phyloP scores from a whole-genome alignment of 345 rosid genomes.

The Hypericum androsaemum region DNA sequence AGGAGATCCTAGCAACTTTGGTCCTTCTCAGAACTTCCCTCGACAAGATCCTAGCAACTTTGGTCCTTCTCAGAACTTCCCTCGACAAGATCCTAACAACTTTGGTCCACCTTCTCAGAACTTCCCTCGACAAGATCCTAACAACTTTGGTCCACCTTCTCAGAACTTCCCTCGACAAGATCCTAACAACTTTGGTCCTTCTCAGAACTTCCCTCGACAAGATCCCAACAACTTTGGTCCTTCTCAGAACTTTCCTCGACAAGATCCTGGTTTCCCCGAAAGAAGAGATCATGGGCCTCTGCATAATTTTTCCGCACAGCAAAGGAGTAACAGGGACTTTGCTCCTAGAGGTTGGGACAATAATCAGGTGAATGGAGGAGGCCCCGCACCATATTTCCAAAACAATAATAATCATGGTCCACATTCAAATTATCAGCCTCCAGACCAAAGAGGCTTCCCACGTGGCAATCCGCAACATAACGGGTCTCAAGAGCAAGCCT shows the following conservation, averaged over 20 bases:
- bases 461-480: background rate
- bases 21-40: slow-evolving; percentile 37
- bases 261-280: background rate
- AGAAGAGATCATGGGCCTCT: slow-evolving; percentile 1
- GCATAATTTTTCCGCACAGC: background rate
- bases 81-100: slow-evolving; percentile 3
- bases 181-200: slow-evolving; percentile 3
- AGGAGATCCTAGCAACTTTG: slow-evolving; percentile 36
- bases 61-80: background rate
- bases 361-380: slow-evolving; percentile 22
- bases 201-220: background rate
- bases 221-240: slow-evolving; percentile 1
- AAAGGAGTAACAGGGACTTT: slow-evolving; percentile 27
- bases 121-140: slow-evolving; percentile 15
- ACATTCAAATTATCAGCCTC: background rate
- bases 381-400: slow-evolving; percentile 27
- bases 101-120: slow-evolving; percentile 2
- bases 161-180: slow-evolving; percentile 37
- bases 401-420: slow-evolving; percentile 24
- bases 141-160: slow-evolving; percentile 32
- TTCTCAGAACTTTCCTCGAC: background rate
- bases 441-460: background rate
- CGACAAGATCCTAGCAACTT: slow-evolving; percentile 20
- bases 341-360: slow-evolving; percentile 25
- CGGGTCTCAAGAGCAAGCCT: background rate